These are phyloP conservation scores for Ascochyta rabiei DNA, from an alignment of 2,329 filamentous ascomycete genomes.

Conservation along the genomic window DNA sequence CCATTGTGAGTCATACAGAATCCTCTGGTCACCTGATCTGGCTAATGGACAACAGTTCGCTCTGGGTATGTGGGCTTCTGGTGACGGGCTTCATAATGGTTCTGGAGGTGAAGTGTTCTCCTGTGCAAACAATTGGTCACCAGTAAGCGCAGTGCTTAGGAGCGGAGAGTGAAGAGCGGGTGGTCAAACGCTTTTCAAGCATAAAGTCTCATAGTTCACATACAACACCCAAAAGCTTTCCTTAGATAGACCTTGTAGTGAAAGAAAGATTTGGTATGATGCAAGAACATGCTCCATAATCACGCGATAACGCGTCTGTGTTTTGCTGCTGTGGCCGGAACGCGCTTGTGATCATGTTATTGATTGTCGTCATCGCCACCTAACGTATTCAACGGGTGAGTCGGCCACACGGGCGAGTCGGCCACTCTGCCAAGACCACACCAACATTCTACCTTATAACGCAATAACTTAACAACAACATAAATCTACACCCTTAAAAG, in stretches of 20 bases:
- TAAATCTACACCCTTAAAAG: too few relatives aligned
- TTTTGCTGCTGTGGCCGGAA: neutral
- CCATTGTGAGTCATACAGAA: constrained; percentile 31
- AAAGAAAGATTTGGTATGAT: too few relatives aligned
- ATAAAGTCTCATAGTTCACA: neutral
- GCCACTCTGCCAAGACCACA: too few relatives aligned
- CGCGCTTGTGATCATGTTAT: constrained; percentile 4
- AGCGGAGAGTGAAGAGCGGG: neutral
- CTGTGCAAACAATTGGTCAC: constrained; percentile 40
- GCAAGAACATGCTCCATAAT: too few relatives aligned
- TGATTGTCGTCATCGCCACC: constrained; percentile 11
- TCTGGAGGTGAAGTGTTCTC: constrained; percentile 37
- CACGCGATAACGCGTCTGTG: too few relatives aligned
- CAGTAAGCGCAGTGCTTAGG: constrained; percentile 13
- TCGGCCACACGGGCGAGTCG: too few relatives aligned
- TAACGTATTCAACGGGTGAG: too few relatives aligned
- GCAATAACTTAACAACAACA: too few relatives aligned
- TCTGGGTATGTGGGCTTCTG: constrained; percentile 40
- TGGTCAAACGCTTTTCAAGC: neutral
- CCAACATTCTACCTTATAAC: too few relatives aligned
- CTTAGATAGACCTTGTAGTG: too few relatives aligned
- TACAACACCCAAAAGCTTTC: too few relatives aligned
- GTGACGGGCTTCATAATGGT: constrained; percentile 28
- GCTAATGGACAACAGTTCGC: constrained; percentile 23
- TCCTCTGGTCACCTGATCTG: neutral